These are phyloP conservation scores for Neofusicoccum kwambonambiense DNA, from an alignment of 2,329 filamentous ascomycete species.

Conservation along the genomic window DNA sequence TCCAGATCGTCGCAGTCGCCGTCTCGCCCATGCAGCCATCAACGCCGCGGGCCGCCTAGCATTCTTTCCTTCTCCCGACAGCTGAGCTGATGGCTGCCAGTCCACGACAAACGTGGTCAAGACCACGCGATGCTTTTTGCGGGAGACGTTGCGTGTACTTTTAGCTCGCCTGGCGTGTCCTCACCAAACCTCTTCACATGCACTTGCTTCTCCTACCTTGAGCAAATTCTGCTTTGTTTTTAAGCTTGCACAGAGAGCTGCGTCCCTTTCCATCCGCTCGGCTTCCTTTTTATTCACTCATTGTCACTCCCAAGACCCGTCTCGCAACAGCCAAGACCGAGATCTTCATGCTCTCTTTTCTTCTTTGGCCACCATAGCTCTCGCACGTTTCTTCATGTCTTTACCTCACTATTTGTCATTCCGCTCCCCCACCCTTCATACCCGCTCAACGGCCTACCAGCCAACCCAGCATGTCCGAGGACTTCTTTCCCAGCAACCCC, in stretches of 20 bases:
- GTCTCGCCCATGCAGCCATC: not conserved
- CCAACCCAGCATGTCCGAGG: constrained; percentile 31
- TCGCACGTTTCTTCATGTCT: not conserved
- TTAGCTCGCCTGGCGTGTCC: too few species aligned
- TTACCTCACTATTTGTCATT: not conserved
- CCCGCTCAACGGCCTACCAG: not conserved
- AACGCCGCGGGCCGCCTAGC: not conserved
- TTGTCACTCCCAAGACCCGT: too few species aligned
- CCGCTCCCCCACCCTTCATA: not conserved
- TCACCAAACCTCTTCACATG: not conserved
- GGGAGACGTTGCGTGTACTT: too few species aligned
- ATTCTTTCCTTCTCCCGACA: too few species aligned
- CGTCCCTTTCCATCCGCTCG: too few species aligned
- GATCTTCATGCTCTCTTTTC: not conserved
- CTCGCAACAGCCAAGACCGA: too few species aligned
- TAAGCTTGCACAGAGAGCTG: too few species aligned
- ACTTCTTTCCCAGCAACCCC: constrained; percentile 32
- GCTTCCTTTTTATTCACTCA: too few species aligned
- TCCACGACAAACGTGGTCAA: too few species aligned
- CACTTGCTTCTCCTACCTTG: not conserved
- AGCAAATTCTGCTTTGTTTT: too few species aligned
- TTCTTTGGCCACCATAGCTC: not conserved
- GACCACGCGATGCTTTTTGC: too few species aligned
- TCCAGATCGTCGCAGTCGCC: not conserved
- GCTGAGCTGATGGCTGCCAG: too few species aligned